Conservation (phyloP, 2,329 filamentous ascomycete species). For the Phyllosticta citribraziliensis region DNA sequence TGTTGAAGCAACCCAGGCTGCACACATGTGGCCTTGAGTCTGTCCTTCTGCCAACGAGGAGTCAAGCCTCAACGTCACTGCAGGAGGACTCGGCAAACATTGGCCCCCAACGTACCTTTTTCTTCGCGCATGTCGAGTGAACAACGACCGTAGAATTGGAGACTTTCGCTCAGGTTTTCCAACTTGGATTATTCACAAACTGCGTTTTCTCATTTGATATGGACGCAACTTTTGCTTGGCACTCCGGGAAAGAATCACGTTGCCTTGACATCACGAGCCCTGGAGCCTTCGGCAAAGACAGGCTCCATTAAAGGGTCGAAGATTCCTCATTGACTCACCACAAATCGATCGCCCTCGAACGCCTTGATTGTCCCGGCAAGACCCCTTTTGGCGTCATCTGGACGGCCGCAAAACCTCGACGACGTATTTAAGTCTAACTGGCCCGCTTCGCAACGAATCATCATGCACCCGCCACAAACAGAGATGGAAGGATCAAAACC, state of each 20-base stretch:
- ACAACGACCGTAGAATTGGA: neutral
- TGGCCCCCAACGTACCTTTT: neutral
- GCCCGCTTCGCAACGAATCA: neutral
- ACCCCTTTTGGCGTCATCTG: neutral
- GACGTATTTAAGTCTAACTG: constrained; percentile 1
- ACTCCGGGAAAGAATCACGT: neutral
- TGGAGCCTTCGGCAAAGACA: neutral
- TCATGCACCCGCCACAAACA: constrained; percentile 3
- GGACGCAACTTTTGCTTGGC: neutral
- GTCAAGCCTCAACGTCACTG: neutral
- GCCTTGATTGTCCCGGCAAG: neutral
- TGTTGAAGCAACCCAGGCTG: neutral
- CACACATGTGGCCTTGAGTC: neutral
- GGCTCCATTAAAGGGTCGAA: neutral
- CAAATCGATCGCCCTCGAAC: neutral
- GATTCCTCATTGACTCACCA: constrained; percentile 2
- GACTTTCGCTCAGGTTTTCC: neutral
- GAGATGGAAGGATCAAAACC: constrained; percentile 3
- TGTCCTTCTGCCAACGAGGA: neutral
- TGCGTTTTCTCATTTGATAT: neutral
- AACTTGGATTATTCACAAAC: neutral
- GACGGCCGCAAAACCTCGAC: neutral
- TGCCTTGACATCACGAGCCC: neutral
- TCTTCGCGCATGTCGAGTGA: neutral
- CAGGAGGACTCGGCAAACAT: neutral